These are phyloP conservation scores for Lycium ferocissimum DNA, from an alignment of 257 asterid genomes.

Conservation along the genomic window DNA sequence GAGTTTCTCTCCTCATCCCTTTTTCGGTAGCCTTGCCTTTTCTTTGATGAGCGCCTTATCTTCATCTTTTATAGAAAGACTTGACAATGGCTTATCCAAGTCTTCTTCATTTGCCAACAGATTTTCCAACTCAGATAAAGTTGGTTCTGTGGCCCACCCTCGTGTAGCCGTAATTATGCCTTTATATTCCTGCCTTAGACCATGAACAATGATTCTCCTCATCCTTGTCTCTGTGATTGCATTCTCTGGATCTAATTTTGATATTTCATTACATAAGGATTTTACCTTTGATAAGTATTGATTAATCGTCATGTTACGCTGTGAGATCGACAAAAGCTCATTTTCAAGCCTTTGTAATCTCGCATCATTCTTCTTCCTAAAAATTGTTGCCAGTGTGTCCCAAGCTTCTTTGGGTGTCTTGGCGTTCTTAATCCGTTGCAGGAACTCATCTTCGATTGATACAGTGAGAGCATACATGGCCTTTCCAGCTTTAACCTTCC, in stretches of 20 bases:
- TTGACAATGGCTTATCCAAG: neutral
- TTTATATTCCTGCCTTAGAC: no score
- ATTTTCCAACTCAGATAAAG: neutral
- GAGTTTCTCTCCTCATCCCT: neutral
- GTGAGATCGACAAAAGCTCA: neutral
- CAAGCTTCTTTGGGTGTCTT: no score
- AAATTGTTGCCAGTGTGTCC: neutral
- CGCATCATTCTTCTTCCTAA: neutral
- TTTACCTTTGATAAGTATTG: neutral
- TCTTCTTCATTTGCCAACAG: neutral
- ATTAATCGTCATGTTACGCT: neutral
- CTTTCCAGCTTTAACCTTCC: no score
- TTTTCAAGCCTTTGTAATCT: neutral
- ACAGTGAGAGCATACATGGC: no score
- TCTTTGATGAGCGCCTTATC: neutral
- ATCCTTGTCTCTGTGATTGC: no score
- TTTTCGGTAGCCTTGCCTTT: neutral
- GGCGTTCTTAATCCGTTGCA: no score
- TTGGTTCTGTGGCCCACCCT: neutral
- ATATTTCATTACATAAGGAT: neutral
- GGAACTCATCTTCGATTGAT: no score
- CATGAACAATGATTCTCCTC: no score
- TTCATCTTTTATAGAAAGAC: neutral
- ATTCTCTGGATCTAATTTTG: neutral
- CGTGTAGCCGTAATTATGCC: neutral